Conservation (phyloP, 139 green algal species). For the Coccomyxa sp. region DNA sequence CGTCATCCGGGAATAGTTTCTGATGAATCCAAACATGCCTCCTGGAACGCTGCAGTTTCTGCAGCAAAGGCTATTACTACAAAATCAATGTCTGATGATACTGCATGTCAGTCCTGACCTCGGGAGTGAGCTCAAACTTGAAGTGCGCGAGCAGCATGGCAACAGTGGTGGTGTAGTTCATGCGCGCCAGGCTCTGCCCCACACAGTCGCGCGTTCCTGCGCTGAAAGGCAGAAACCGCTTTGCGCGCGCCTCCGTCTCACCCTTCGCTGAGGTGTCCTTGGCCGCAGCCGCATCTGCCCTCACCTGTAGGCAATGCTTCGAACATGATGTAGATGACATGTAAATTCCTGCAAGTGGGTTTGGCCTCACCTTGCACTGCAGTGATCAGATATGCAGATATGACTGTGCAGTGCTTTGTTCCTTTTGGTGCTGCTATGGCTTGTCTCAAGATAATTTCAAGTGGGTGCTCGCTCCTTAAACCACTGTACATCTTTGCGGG, state of each 20-base stretch:
- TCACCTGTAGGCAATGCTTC: too few relatives aligned
- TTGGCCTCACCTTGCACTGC: too few relatives aligned
- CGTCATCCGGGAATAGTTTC: too few relatives aligned
- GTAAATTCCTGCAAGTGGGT: too few relatives aligned
- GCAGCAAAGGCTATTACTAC: not conserved
- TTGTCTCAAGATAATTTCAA: too few relatives aligned
- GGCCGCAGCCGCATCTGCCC: not conserved
- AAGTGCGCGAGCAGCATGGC: constrained; percentile 23
- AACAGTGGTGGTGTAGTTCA: constrained; percentile 42
- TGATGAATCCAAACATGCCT: too few relatives aligned
- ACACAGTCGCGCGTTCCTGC: constrained; percentile 50
- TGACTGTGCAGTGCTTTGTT: too few relatives aligned
- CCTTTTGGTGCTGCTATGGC: too few relatives aligned
- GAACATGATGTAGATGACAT: too few relatives aligned
- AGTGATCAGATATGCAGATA: too few relatives aligned
- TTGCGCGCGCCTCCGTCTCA: not conserved
- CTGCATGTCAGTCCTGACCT: constrained; percentile 10
- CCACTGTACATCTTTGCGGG: too few relatives aligned
- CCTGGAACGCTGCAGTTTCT: not conserved
- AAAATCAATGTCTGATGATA: not conserved
- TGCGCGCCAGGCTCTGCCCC: constrained; percentile 56
- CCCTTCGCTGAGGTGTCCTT: not conserved
- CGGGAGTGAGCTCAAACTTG: constrained; percentile 25
- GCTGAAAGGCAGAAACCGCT: constrained; percentile 54
- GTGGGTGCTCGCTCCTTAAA: too few relatives aligned